Evolutionary conservation across 768 basidiomycete species (phyloP).

Genomic region (Leccinum ochraceum): DNA sequence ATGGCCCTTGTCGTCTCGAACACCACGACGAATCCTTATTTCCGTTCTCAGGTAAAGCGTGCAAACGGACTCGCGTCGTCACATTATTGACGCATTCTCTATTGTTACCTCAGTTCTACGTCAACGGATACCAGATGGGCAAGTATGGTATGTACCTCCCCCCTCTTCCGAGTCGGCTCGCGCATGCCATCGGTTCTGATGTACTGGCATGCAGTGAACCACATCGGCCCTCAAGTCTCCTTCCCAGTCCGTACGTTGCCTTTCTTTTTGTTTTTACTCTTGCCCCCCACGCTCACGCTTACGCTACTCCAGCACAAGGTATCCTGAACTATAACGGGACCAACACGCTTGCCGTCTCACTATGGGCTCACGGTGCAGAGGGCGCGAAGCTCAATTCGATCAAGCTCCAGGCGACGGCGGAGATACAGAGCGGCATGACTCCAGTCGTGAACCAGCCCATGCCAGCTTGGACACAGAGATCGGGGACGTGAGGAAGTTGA

Average conservation of each 20-base stretch:
- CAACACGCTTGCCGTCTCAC: conserved; percentile 49
- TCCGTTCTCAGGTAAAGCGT: conserved; percentile 35
- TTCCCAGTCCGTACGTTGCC: conserved; percentile 28
- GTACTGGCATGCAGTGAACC: conserved; percentile 17
- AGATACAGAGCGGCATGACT: conserved; percentile 26
- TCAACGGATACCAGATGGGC: conserved; percentile 30
- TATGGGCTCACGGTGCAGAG: conserved; percentile 44
- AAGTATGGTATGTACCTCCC: conserved; percentile 21
- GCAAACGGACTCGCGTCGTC: not conserved
- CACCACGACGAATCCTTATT: conserved; percentile 43
- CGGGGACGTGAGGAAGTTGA: conserved; percentile 16
- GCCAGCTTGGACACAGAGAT: conserved; percentile 25
- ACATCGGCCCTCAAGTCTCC: conserved; percentile 25
- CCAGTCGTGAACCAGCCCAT: conserved; percentile 30
- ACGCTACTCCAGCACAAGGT: conserved; percentile 41
- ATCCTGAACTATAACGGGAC: conserved; percentile 48
- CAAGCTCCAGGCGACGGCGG: conserved; percentile 38
- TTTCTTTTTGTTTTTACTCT: not conserved
- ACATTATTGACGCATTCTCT: not conserved
- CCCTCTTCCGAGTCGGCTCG: no score
- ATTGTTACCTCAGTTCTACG: conserved; percentile 20
- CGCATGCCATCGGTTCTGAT: not conserved
- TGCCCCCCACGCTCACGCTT: conserved; percentile 9
- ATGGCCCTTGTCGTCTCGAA: conserved; percentile 47
- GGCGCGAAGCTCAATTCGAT: conserved; percentile 46